Percentiles rank a stretch among this genome's conserved stretches.
Conservation (phyloP, 106 monocot genomes). For the Alisma plantagoaquatica region DNA sequence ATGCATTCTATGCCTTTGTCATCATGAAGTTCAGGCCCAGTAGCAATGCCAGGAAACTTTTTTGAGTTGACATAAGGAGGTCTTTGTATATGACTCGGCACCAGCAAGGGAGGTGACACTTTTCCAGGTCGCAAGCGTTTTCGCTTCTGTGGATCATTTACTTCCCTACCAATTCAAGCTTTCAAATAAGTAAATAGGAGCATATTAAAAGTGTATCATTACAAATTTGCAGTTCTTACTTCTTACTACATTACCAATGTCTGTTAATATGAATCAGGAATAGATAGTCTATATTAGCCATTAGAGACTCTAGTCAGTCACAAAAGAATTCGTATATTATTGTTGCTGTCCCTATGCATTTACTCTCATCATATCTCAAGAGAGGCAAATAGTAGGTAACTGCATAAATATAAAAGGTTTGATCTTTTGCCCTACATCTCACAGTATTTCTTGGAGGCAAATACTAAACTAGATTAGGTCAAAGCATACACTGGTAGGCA, state of each 20-base stretch:
- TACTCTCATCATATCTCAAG: too few relatives aligned
- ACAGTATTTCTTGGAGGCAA: too few relatives aligned
- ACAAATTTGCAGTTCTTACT: neutral
- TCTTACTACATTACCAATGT: neutral
- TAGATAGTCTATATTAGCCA: neutral
- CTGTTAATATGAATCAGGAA: neutral
- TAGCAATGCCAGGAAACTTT: conserved; percentile 51
- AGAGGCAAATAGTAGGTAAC: too few relatives aligned
- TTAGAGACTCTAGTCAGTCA: neutral
- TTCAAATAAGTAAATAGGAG: neutral
- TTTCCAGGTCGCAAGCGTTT: conserved; percentile 71
- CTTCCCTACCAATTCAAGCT: conserved; percentile 25
- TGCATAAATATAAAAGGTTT: too few relatives aligned
- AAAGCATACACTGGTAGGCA: too few relatives aligned
- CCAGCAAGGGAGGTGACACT: conserved; percentile 68
- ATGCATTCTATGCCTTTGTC: conserved; percentile 73
- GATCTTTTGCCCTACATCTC: too few relatives aligned
- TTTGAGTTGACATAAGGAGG: conserved; percentile 76
- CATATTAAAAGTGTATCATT: neutral
- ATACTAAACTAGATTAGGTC: too few relatives aligned
- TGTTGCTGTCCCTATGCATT: too few relatives aligned
- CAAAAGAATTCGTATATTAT: too few relatives aligned
- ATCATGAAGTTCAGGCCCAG: conserved; percentile 85
- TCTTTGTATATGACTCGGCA: conserved; percentile 68
- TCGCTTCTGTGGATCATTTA: conserved; percentile 20